Evolutionary conservation across 805 yeast species (phyloP).

Genomic region (Diddensiella santjacobensis): DNA sequence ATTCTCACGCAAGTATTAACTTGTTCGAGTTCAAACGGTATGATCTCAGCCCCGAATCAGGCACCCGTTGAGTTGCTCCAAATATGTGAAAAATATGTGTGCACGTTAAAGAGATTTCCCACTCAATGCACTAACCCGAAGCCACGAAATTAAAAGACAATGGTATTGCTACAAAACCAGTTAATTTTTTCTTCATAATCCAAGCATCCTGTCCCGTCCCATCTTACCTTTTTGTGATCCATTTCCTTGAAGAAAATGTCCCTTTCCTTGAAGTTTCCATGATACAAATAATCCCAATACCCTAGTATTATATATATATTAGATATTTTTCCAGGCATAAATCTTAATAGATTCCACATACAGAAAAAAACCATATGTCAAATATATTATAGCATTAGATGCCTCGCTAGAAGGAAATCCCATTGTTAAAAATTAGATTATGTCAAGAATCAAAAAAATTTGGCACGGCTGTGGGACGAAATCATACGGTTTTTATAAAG

Average conservation of each 20-base stretch:
- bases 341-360: too few relatives aligned
- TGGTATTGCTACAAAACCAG: constrained; percentile 44
- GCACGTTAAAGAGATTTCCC: constrained; percentile 9
- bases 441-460: too few relatives aligned
- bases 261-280: constrained; percentile 47
- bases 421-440: too few relatives aligned
- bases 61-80: constrained; percentile 26
- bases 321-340: too few relatives aligned
- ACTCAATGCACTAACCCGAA: constrained; percentile 57
- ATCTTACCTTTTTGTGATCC: constrained; percentile 64
- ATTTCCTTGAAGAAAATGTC: constrained; percentile 69
- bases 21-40: constrained; percentile 79
- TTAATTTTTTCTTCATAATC: neutral
- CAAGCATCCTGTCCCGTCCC: neutral
- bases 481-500: too few relatives aligned
- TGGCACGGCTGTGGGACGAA: too few relatives aligned
- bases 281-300: constrained; percentile 58
- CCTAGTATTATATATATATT: constrained; percentile 4
- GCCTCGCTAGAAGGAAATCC: constrained; percentile 49
- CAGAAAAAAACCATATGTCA: constrained; percentile 54
- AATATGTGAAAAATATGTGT: neutral
- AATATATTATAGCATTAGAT: constrained; percentile 61
- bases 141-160: constrained; percentile 86
- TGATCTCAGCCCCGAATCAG: constrained; percentile 55
- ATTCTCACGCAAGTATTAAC: constrained; percentile 81